Evolutionary conservation across 345 rosid genomes (phyloP).

Genomic region (Eucalyptus tenuipes): DNA sequence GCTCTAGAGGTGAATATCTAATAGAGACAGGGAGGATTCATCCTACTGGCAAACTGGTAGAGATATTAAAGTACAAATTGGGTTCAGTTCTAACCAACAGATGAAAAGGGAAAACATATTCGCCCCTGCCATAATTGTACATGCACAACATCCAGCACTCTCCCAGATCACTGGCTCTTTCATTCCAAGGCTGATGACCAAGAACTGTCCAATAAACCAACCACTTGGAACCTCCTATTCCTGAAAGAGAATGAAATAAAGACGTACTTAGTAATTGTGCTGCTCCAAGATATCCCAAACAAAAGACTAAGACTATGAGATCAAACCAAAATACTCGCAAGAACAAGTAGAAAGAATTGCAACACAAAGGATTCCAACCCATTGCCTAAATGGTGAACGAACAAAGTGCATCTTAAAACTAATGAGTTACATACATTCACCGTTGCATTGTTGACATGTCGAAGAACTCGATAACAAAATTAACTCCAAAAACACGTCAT

Average conservation of each 20-base stretch:
- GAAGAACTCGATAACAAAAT: background rate
- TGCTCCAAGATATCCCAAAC: background rate
- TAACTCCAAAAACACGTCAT: background rate
- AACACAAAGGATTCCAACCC: background rate
- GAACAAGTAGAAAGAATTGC: background rate
- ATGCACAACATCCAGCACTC: background rate
- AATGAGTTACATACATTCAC: background rate
- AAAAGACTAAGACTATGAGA: background rate
- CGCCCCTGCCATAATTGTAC: background rate
- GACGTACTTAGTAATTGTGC: background rate
- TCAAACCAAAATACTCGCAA: background rate
- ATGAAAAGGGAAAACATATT: background rate
- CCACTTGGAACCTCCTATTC: background rate
- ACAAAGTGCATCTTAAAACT: background rate
- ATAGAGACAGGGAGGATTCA: background rate
- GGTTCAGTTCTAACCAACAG: background rate
- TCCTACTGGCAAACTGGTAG: background rate
- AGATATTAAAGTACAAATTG: background rate
- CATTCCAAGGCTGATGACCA: background rate
- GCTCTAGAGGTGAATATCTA: background rate
- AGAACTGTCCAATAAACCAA: background rate
- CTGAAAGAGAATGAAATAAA: background rate
- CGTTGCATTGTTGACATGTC: background rate
- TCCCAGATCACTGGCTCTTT: background rate
- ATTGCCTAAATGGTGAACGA: background rate